Evolutionary conservation across 2,329 filamentous ascomycete species (phyloP).

Genomic region (Nemania sp.): DNA sequence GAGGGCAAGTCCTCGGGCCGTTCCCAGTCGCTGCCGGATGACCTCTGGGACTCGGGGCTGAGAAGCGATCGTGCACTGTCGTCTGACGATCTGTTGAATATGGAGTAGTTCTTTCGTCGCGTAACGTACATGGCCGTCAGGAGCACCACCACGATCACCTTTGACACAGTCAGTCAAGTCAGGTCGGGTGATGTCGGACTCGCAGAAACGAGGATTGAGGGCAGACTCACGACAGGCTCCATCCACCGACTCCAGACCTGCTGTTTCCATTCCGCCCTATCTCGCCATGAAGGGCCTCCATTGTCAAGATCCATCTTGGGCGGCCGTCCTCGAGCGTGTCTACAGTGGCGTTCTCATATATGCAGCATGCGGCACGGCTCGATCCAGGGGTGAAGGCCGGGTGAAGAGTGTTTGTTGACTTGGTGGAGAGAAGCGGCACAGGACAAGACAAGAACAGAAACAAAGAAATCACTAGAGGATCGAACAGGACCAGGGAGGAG

Average conservation of each 20-base stretch:
- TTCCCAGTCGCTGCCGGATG: slow-evolving; percentile 31
- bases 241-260: slow-evolving; percentile 34
- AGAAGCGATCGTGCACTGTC: slow-evolving; percentile 31
- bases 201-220: background rate
- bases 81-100: slow-evolving; percentile 32
- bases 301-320: slow-evolving; percentile 22
- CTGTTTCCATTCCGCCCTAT: slow-evolving; percentile 33
- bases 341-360: slow-evolving; percentile 12
- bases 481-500: background rate
- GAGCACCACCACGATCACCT: slow-evolving; percentile 46
- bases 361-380: background rate
- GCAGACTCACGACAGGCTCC: slow-evolving; percentile 29
- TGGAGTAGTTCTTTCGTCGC: slow-evolving; percentile 43
- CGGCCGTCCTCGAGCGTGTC: slow-evolving; percentile 1
- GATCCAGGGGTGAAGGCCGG: too few species aligned
- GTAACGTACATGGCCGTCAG: slow-evolving; percentile 46
- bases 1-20: slow-evolving; percentile 23
- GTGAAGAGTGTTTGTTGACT: background rate
- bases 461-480: too few species aligned
- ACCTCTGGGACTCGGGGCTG: slow-evolving; percentile 28
- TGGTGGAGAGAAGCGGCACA: background rate
- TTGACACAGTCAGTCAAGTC: slow-evolving; percentile 7
- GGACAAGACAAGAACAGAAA: background rate
- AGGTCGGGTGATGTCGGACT: background rate
- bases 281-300: slow-evolving; percentile 29